Evolutionary conservation across 441 rosid genomes (phyloP), one percentile per base, ranked within the genome.

Genomic region (Biscutella laevigata): DNA sequence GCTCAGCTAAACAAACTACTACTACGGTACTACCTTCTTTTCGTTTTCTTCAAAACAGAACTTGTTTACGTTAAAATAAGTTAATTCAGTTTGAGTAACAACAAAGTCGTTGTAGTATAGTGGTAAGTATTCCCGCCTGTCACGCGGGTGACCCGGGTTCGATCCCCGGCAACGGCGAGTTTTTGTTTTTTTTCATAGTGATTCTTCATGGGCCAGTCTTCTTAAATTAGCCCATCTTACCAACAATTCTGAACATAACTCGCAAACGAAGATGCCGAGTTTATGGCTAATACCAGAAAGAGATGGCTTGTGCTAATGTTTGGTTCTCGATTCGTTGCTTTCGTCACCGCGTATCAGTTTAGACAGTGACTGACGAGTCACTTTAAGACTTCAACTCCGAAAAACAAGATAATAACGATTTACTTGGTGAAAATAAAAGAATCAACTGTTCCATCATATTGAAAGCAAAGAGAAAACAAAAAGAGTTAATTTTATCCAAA

Each of bases 101-200:
- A 11, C 20, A 14, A 52, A 1, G 84, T 79, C 80, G 80, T 79
- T 73, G 80, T 87, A 79, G 90, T 82, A 87, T 83, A 83, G 94
- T 87, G 94, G 95, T 80, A 0, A 87, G 96, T 80, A 81, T 81
- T 72, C 80, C 82, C 81, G 95, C 88, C 94, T 86, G 86, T 64
- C 69, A 64, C 58, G 45, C 63, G 58, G 69, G 69, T 41, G 69
- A 66, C 61, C 56, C 61, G 70, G 70, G 61, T 66, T 59, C 42
- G 61, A 57, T 44, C 28, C 43, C 62, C 58, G 46, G 58, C 58
- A 53, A 27, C 46, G 58, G 58, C 46, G 58, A n/a, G n/a, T n/a
- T n/a, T n/a, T n/a, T n/a, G n/a, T n/a, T n/a, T n/a, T n/a, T n/a
- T n/a, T n/a, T n/a, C n/a, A n/a, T n/a, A n/a, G n/a, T n/a, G n/a